Evolutionary conservation across 352 stramenopile genomes (phyloP).

Genomic region (Peronospora tabacina): DNA sequence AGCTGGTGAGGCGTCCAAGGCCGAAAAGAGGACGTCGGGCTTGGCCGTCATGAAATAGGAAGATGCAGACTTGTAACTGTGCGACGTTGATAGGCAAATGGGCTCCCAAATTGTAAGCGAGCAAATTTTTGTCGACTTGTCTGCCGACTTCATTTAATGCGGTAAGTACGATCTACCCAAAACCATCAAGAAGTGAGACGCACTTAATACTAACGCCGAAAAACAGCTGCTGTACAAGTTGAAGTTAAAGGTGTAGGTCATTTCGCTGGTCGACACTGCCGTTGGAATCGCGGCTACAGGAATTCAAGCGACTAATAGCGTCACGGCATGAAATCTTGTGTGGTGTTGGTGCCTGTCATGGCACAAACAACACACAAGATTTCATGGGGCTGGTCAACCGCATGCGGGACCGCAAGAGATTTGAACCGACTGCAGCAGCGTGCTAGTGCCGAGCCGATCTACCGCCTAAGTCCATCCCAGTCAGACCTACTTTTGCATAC

Average conservation of each 20-base stretch:
- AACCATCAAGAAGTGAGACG: too few species aligned
- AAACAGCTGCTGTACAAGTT: conserved; percentile 16
- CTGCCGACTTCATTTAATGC: too few species aligned
- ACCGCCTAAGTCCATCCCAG: conserved; percentile 39
- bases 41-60: conserved; percentile 55
- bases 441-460: conserved; percentile 38
- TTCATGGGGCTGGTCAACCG: conserved; percentile 3
- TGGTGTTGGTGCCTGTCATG: too few species aligned
- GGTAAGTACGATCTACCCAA: too few species aligned
- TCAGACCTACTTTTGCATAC: conserved; percentile 37
- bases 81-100: conserved; percentile 36
- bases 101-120: conserved; percentile 47
- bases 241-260: conserved; percentile 14
- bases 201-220: background rate
- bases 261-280: conserved; percentile 18
- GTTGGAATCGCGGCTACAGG: background rate
- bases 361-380: conserved; percentile 4
- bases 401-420: conserved; percentile 40
- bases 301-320: too few species aligned
- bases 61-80: conserved; percentile 39
- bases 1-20: conserved; percentile 23
- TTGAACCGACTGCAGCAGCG: conserved; percentile 58
- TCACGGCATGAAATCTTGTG: too few species aligned
- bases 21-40: conserved; percentile 26
- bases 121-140: background rate